phyloP scores from a whole-genome alignment of 2,329 filamentous ascomycete genomes.

The Coniella lustricola region DNA sequence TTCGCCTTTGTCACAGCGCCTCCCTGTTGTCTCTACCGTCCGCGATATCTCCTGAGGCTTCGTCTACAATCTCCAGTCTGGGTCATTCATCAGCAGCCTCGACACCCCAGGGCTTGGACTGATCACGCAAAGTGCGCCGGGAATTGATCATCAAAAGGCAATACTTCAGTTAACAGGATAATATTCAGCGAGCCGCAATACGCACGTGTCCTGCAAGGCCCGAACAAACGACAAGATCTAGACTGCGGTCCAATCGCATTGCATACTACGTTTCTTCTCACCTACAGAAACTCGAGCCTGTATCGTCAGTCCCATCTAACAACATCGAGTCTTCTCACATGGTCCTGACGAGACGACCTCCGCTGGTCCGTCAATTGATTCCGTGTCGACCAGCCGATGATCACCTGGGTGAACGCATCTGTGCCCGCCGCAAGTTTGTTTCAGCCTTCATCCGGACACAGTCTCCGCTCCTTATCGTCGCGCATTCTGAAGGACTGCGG shows the following conservation, averaged over 20 bases:
- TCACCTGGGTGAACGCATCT: slow-evolving; percentile 1
- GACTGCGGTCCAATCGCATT: too few species aligned
- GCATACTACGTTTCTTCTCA: too few species aligned
- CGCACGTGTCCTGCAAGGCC: too few species aligned
- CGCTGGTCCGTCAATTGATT: not conserved
- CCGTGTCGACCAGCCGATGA: not conserved
- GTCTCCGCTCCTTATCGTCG: slow-evolving; percentile 10
- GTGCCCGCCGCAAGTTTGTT: slow-evolving; percentile 15
- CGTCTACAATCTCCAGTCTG: too few species aligned
- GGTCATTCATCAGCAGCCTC: too few species aligned
- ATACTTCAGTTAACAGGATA: too few species aligned
- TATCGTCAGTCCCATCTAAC: slow-evolving; percentile 1
- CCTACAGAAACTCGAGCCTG: not conserved
- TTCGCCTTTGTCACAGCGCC: not conserved
- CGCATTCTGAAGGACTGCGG: not conserved
- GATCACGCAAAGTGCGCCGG: too few species aligned
- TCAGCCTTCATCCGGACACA: slow-evolving; percentile 8
- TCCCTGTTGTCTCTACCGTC: not conserved
- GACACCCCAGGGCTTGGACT: too few species aligned
- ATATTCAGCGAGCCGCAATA: too few species aligned
- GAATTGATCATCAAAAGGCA: too few species aligned
- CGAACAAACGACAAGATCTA: too few species aligned
- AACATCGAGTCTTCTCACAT: not conserved
- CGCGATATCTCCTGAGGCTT: not conserved
- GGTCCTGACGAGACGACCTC: not conserved